Percentiles rank a stretch among this genome's conserved stretches.
Conservation (phyloP, 2,329 filamentous ascomycete species). For the Ascomycota sp. region DNA sequence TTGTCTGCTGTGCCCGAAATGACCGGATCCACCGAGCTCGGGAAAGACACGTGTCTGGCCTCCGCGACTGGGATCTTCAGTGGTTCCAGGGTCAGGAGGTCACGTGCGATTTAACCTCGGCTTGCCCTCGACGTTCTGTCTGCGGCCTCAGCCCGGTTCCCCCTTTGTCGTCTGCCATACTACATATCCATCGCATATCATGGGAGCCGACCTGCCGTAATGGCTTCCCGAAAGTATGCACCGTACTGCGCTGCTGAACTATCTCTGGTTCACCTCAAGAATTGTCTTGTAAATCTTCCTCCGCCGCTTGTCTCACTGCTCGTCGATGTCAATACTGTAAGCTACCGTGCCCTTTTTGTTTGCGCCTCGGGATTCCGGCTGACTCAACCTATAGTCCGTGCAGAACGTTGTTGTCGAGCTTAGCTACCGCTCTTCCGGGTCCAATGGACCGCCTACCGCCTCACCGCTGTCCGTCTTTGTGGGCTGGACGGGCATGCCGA, state of each 20-base stretch:
- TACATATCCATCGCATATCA: too few species aligned
- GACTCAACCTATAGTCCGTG: constrained; percentile 36
- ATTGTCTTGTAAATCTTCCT: constrained; percentile 83
- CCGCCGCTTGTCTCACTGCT: constrained; percentile 63
- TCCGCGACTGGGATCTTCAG: too few species aligned
- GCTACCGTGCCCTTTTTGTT: constrained; percentile 9
- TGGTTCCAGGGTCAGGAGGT: too few species aligned
- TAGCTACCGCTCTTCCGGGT: constrained; percentile 36
- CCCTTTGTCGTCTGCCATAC: too few species aligned
- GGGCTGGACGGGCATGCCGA: constrained; percentile 96
- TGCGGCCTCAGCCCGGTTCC: too few species aligned
- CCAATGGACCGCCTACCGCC: constrained; percentile 12
- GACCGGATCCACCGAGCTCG: too few species aligned
- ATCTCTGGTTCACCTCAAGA: constrained; percentile 70
- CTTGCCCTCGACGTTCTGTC: too few species aligned
- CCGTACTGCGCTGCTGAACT: constrained; percentile 58
- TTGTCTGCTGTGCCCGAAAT: too few species aligned
- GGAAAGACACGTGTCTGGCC: too few species aligned
- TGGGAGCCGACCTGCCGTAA: constrained; percentile 7
- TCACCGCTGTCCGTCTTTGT: constrained; percentile 54
- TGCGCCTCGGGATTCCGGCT: constrained; percentile 2
- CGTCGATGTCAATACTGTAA: constrained; percentile 72
- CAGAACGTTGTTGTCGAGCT: constrained; percentile 96
- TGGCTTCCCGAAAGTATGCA: constrained; percentile 30
- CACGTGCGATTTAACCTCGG: too few species aligned